Conservation (phyloP, 257 asterid genomes). For the Solanum habrochaites region DNA sequence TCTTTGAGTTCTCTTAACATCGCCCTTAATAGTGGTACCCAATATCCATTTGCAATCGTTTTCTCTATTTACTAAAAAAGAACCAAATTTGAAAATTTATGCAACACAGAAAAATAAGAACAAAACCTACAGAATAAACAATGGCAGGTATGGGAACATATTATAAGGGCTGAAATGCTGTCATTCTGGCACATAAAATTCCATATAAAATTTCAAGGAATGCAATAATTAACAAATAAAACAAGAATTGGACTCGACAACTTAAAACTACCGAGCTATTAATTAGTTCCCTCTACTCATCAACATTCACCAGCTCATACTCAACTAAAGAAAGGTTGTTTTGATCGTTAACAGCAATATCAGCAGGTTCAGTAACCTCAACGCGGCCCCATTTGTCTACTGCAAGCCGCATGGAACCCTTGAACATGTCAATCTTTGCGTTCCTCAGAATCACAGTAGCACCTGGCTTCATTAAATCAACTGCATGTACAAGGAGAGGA, state of each 20-base stretch:
- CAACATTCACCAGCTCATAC: background rate
- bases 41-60: background rate
- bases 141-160: background rate
- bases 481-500: background rate
- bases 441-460: background rate
- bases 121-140: background rate
- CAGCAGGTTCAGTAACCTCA: background rate
- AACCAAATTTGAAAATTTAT: background rate
- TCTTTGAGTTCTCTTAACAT: background rate
- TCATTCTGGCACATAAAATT: background rate
- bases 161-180: background rate
- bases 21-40: background rate
- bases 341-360: background rate
- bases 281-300: background rate
- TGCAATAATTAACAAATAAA: background rate
- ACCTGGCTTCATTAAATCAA: background rate
- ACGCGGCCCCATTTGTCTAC: background rate
- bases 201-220: background rate
- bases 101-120: too few relatives aligned
- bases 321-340: background rate
- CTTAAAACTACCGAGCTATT: background rate
- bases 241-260: background rate
- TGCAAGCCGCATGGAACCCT: conserved; percentile 1
- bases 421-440: background rate
- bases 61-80: background rate